phyloP scores from a whole-genome alignment of 2,329 filamentous ascomycete species.

The Volutella citrinella region DNA sequence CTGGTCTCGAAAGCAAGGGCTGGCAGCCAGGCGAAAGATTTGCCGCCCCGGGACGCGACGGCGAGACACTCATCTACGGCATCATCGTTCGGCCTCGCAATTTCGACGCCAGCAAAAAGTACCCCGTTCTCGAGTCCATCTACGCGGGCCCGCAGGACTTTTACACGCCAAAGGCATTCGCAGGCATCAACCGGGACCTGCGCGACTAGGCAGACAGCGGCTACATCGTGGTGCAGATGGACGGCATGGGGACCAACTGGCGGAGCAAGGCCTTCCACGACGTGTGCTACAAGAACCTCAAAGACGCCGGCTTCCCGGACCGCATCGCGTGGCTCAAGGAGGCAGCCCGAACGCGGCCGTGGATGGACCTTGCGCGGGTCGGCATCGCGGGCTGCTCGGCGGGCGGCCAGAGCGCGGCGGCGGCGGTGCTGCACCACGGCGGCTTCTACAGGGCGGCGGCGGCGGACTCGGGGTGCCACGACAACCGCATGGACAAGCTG shows the following conservation, averaged over 20 bases:
- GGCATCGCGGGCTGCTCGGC: conserved; percentile 28
- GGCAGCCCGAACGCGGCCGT: conserved; percentile 23
- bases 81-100: conserved; percentile 23
- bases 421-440: conserved; percentile 24
- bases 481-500: conserved; percentile 30
- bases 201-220: conserved; percentile 26
- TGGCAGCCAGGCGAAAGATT: conserved; percentile 24
- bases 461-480: conserved; percentile 27
- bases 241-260: conserved; percentile 32
- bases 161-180: conserved; percentile 24
- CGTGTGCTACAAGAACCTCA: conserved; percentile 27
- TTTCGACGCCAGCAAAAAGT: conserved; percentile 22
- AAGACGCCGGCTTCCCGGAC: conserved; percentile 27
- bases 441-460: conserved; percentile 27
- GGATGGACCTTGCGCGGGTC: conserved; percentile 26
- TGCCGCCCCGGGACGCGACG: conserved; percentile 22
- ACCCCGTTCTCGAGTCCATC: conserved; percentile 27
- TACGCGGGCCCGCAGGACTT: conserved; percentile 28
- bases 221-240: conserved; percentile 27
- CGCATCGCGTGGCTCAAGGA: conserved; percentile 28
- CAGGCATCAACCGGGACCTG: conserved; percentile 8
- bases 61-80: conserved; percentile 23
- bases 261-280: conserved; percentile 29
- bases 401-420: conserved; percentile 28
- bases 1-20: conserved; percentile 6